phyloP scores from a whole-genome alignment of 805 yeast species.

The Kazachstania martiniae region DNA sequence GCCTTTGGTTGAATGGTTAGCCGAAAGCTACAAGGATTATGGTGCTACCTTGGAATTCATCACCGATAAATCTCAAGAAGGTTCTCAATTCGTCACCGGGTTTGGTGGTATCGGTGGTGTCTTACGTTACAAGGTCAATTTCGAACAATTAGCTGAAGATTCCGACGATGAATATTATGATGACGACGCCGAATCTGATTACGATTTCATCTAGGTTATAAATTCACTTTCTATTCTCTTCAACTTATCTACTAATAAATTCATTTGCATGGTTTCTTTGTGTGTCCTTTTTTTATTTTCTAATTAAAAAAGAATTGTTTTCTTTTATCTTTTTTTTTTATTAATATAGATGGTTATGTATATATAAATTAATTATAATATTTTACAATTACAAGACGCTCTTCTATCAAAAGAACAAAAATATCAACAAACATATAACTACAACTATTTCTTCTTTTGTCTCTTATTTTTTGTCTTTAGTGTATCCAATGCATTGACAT shows the following conservation, averaged over 20 bases:
- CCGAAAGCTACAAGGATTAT: constrained; percentile 86
- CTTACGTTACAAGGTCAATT: constrained; percentile 91
- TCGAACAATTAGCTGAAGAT: constrained; percentile 87
- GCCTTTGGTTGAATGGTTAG: constrained; percentile 91
- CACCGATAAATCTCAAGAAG: constrained; percentile 93
- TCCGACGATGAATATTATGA: constrained; percentile 82
- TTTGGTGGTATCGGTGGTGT: constrained; percentile 99
- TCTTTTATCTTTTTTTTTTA: neutral
- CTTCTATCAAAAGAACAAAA: constrained; percentile 1
- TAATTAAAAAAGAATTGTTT: no score
- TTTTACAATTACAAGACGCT: no score
- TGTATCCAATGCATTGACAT: constrained; percentile 56
- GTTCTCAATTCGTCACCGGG: constrained; percentile 96
- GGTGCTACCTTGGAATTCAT: constrained; percentile 97
- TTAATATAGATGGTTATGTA: constrained; percentile 1
- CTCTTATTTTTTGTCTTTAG: constrained; percentile 30
- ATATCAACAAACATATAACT: no score
- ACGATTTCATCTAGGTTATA: constrained; percentile 25
- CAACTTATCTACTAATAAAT: no score
- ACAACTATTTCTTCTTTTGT: constrained; percentile 1
- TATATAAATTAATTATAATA: no score
- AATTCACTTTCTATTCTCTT: no score
- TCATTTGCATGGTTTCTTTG: no score
- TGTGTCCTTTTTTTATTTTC: no score
- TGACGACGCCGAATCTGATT: constrained; percentile 36